Percentiles rank a stretch among this genome's conserved stretches.
phyloP scores from a whole-genome alignment of 2,329 filamentous ascomycete species.

The Fusarium pseudocircinatum region DNA sequence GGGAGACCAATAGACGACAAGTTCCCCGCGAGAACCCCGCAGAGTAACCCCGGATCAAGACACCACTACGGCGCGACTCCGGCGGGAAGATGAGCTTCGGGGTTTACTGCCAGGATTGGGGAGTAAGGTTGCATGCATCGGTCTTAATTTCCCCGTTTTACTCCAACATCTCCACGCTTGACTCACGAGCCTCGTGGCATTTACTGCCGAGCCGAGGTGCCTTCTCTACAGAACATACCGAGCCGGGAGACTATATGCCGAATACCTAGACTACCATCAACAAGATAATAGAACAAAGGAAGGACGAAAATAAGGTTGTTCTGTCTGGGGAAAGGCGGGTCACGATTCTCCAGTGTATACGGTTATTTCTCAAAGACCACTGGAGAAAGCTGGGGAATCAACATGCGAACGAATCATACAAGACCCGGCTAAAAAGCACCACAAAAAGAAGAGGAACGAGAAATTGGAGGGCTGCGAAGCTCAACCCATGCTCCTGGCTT shows the following conservation, averaged over 20 bases:
- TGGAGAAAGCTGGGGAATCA: conserved; percentile 24
- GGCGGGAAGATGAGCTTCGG: conserved; percentile 11
- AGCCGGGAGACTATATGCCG: background rate
- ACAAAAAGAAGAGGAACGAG: background rate
- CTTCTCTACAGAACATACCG: background rate
- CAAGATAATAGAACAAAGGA: fast-evolving
- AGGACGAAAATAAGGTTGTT: fast-evolving
- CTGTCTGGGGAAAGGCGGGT: background rate
- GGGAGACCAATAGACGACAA: background rate
- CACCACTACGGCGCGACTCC: conserved; percentile 37
- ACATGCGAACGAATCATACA: conserved; percentile 8
- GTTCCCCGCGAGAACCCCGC: conserved; percentile 16
- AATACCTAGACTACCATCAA: too few species aligned
- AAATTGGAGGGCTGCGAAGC: conserved; percentile 13
- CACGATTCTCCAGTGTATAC: conserved; percentile 17
- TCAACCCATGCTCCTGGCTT: too few species aligned
- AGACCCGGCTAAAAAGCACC: conserved; percentile 9
- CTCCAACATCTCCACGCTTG: conserved; percentile 31
- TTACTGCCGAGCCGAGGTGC: background rate
- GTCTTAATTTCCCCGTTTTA: conserved; percentile 35
- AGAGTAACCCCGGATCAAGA: conserved; percentile 26
- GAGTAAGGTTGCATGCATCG: conserved; percentile 26
- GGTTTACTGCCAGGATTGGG: conserved; percentile 15
- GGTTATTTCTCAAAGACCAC: conserved; percentile 1
- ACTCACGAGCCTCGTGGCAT: background rate